These are phyloP conservation scores for Aristolochia fimbriata DNA, from an alignment of 164 flowering plant species.

Conservation along the genomic window DNA sequence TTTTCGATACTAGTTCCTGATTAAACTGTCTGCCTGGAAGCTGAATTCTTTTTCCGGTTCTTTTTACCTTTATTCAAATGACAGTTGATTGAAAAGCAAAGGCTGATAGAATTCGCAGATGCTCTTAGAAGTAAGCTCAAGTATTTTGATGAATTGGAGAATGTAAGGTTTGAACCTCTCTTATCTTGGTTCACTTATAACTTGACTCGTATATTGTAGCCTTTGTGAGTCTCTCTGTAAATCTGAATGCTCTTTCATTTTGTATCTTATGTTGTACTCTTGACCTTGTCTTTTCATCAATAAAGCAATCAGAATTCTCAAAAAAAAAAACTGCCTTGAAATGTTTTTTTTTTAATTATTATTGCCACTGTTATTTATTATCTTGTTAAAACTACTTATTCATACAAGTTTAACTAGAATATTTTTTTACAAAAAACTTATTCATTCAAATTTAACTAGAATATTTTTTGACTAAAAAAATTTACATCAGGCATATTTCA, in stretches of 20 bases:
- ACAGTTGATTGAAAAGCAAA: slow-evolving; percentile 86
- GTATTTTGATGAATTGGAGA: slow-evolving; percentile 97
- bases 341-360: too few relatives aligned
- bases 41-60: background rate
- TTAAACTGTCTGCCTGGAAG: background rate
- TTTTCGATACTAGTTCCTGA: background rate
- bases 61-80: slow-evolving; percentile 10
- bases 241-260: background rate
- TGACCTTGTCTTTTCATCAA: background rate
- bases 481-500: too few relatives aligned
- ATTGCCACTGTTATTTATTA: too few relatives aligned
- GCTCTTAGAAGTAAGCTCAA: slow-evolving; percentile 88
- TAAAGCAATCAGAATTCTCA: too few relatives aligned
- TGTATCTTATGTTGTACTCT: background rate
- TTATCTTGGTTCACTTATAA: slow-evolving; percentile 6
- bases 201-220: background rate
- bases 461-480: too few relatives aligned
- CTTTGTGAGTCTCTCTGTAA: background rate
- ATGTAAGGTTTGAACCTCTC: slow-evolving; percentile 69
- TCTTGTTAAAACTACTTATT: too few relatives aligned
- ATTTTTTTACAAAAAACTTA: too few relatives aligned
- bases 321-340: too few relatives aligned
- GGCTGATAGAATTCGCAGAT: slow-evolving; percentile 83
- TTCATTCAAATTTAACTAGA: too few relatives aligned
- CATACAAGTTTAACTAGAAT: too few relatives aligned